Conservation (phyloP, 768 basidiomycete genomes). For the Porpolomopsis calyptriformis region DNA sequence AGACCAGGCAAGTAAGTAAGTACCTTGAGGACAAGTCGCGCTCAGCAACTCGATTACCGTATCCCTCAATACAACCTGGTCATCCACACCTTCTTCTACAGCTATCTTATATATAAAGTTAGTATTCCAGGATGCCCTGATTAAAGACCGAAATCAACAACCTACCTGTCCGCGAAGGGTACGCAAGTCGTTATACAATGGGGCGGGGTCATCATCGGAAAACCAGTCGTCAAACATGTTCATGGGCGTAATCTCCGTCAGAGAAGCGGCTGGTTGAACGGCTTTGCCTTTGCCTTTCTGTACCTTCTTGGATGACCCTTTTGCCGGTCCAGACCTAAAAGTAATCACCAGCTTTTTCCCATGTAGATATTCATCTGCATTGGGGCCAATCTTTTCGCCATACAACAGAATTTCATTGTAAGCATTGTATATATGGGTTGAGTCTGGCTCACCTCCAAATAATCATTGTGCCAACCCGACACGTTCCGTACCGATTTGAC, state of each 20-base stretch:
- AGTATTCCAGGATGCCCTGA: conserved; percentile 1
- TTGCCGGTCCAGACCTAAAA: conserved; percentile 18
- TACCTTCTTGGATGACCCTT: conserved; percentile 11
- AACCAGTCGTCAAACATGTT: conserved; percentile 21
- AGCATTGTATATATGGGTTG: neutral
- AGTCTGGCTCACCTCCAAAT: conserved; percentile 35
- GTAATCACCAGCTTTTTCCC: conserved; percentile 19
- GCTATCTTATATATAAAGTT: conserved; percentile 19
- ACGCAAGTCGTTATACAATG: conserved; percentile 18
- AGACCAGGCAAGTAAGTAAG: neutral
- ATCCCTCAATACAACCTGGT: conserved; percentile 27
- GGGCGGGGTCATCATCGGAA: conserved; percentile 12
- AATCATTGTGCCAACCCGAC: conserved; percentile 36
- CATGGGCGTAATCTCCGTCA: conserved; percentile 17
- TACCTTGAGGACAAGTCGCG: conserved; percentile 32
- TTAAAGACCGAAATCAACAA: conserved; percentile 7
- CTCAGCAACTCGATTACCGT: conserved; percentile 12
- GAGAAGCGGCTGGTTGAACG: conserved; percentile 12
- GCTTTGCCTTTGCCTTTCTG: conserved; percentile 16
- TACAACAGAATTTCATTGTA: neutral
- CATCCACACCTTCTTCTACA: conserved; percentile 14
- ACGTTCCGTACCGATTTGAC: conserved; percentile 37
- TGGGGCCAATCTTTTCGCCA: conserved; percentile 24
- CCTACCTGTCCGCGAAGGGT: conserved; percentile 17
- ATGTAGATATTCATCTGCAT: conserved; percentile 20